Evolutionary conservation across 768 basidiomycete genomes (phyloP).

Genomic region (Hydnomerulius pinastri): DNA sequence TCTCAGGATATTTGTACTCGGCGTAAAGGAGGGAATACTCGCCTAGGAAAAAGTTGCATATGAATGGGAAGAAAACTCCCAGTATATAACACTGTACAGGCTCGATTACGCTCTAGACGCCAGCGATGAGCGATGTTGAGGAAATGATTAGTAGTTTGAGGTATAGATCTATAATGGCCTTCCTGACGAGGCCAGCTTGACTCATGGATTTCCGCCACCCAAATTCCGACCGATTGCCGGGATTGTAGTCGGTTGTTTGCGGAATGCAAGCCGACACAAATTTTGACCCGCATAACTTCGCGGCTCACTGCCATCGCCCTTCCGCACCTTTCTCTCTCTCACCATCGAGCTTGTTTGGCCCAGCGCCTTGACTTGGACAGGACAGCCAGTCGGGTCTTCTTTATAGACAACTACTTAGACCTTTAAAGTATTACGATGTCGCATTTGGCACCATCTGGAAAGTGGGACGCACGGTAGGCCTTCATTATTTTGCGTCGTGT

Average conservation of each 20-base stretch:
- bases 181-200: background rate
- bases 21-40: background rate
- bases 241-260: conserved; percentile 11
- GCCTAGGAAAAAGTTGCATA: background rate
- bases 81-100: too few relatives aligned
- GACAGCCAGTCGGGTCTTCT: conserved; percentile 18
- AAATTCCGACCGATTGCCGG: background rate
- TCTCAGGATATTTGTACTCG: background rate
- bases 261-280: conserved; percentile 4
- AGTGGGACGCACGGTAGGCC: conserved; percentile 77
- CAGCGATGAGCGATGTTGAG: background rate
- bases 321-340: conserved; percentile 24
- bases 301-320: conserved; percentile 8
- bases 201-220: too few relatives aligned
- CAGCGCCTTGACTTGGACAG: conserved; percentile 31
- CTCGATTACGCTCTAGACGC: background rate
- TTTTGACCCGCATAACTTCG: conserved; percentile 3
- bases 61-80: background rate
- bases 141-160: background rate
- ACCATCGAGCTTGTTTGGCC: conserved; percentile 25
- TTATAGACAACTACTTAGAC: conserved; percentile 31
- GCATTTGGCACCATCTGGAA: conserved; percentile 48
- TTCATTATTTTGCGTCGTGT: background rate
- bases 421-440: conserved; percentile 48
- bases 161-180: background rate